Evolutionary conservation across 2,329 filamentous ascomycete species (phyloP).

Genomic region (Diaporthe sp.): DNA sequence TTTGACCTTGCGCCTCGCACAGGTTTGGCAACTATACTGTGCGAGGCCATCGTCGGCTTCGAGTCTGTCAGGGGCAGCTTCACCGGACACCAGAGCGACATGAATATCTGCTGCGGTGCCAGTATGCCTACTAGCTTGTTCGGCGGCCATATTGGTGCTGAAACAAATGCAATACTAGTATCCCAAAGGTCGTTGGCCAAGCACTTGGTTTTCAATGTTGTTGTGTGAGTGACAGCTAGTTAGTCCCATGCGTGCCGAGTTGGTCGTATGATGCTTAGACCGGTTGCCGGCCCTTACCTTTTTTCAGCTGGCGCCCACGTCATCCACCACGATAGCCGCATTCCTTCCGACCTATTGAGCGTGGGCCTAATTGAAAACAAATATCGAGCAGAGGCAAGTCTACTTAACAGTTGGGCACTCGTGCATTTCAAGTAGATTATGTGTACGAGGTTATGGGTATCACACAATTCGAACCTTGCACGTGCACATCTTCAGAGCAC

Average conservation of each 20-base stretch:
- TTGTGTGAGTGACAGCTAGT: neutral
- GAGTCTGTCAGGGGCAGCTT: neutral
- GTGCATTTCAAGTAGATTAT: neutral
- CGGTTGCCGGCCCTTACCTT: neutral
- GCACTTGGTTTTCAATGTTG: neutral
- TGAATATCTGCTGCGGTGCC: neutral
- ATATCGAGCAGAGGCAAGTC: neutral
- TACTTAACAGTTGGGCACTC: no score
- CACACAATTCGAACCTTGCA: no score
- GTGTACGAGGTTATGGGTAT: no score
- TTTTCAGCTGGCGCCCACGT: neutral
- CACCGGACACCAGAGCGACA: neutral
- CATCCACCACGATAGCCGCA: neutral
- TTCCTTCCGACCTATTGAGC: neutral
- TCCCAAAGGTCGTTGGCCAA: no score
- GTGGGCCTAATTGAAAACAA: no score
- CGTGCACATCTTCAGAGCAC: neutral
- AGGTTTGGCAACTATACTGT: slow-evolving; percentile 47
- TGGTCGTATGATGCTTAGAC: neutral
- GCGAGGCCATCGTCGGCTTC: neutral
- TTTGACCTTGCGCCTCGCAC: slow-evolving; percentile 49
- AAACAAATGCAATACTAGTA: neutral
- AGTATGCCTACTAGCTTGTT: neutral
- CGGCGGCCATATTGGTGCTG: neutral
- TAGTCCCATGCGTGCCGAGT: no score